A percentile compares a stretch with the other conserved stretches of the same genome.
These are phyloP conservation scores for Aspergillus pseudonomiae DNA, from an alignment of 2,329 filamentous ascomycete species.

Conservation along the genomic window DNA sequence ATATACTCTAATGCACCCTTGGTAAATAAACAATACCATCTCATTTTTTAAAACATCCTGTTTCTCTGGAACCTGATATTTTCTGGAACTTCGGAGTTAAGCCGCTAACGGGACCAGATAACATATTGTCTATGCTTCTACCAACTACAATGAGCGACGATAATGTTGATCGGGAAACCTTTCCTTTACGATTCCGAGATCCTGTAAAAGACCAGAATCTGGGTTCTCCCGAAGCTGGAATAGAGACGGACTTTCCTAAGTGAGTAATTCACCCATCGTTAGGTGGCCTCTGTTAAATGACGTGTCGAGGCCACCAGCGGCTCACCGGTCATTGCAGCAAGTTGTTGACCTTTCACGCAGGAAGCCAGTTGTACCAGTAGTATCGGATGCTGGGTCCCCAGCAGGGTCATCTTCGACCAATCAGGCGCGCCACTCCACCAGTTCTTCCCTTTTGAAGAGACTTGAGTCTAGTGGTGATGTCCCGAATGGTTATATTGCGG, in stretches of 20 bases:
- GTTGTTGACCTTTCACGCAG: slow-evolving; percentile 16
- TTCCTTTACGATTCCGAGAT: slow-evolving; percentile 19
- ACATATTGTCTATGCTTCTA: slow-evolving; percentile 20
- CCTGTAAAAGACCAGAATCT: slow-evolving; percentile 8
- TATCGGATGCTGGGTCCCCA: slow-evolving; percentile 19
- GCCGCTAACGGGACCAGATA: slow-evolving; percentile 22
- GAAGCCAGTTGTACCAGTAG: slow-evolving; percentile 12
- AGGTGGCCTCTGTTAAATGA: neutral
- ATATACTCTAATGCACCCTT: neutral
- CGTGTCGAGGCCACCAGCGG: neutral
- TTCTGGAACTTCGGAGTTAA: neutral
- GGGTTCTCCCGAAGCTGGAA: slow-evolving; percentile 5
- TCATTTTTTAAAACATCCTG: neutral
- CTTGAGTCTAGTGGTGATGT: slow-evolving; percentile 18
- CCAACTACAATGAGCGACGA: slow-evolving; percentile 24
- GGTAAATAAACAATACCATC: neutral
- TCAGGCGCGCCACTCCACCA: slow-evolving; percentile 21
- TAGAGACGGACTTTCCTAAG: slow-evolving; percentile 14
- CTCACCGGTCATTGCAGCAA: neutral
- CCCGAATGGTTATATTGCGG: slow-evolving; percentile 15
- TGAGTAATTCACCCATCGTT: slow-evolving; percentile 10
- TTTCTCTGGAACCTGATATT: neutral
- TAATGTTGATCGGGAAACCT: slow-evolving; percentile 19
- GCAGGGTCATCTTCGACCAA: slow-evolving; percentile 20
- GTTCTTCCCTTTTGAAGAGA: slow-evolving; percentile 18